Base-by-base conservation (phyloP, 371 early-diverging fungal genomes). In the Mortierella sp. region DNA sequence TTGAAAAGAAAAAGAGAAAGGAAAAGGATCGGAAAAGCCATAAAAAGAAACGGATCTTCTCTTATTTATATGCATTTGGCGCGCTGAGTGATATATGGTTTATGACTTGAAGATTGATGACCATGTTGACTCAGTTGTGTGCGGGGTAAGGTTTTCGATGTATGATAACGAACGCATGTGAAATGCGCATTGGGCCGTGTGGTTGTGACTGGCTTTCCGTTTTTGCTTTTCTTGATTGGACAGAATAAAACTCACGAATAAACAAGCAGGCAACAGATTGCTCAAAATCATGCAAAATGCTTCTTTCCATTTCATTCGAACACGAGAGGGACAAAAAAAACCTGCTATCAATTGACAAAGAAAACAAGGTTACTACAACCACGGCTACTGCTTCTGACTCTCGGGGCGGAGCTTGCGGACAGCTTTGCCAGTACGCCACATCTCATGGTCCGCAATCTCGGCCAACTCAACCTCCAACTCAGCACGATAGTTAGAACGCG, bases 401-500 rank as follows among this genome's bases (percentile, higher is more conserved):
- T 97, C 97, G 50, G 97, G 97, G 75, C 97, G 91, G 68, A 97
- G 91, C 89, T 92, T 91, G 82, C 99, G 93, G 83, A 98, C 99
- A 77, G 97, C 95, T 88, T 93, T 92, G 84, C 99, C 99, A 58
- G 98, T 94, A 73, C 94, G 89, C 95, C 96, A 96, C 92, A 96
- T 93, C 90, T 95, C 95, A 70, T 90, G 89, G 76, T 93, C 91
- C 74, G 91, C 91, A 84, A 97, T 95, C 89, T 96, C 97, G 76
- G 92, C 92, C 78, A 99, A 93, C 90, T 99, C 98, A 68, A 89
- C 94, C 89, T 98, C 98, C 72, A 99, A 92, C 76, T 94, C 92
- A 89, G 96, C 95, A 83, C 98, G 95, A 95, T 98, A 98, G 90
- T 97, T 95, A 52, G 96, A 89, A 57, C 94, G 89, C 65, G 96